A percentile compares a stretch with the other conserved stretches of the same genome.
Evolutionary conservation across 306 rosid species (phyloP).

Genomic region (Ceratonia siliqua): DNA sequence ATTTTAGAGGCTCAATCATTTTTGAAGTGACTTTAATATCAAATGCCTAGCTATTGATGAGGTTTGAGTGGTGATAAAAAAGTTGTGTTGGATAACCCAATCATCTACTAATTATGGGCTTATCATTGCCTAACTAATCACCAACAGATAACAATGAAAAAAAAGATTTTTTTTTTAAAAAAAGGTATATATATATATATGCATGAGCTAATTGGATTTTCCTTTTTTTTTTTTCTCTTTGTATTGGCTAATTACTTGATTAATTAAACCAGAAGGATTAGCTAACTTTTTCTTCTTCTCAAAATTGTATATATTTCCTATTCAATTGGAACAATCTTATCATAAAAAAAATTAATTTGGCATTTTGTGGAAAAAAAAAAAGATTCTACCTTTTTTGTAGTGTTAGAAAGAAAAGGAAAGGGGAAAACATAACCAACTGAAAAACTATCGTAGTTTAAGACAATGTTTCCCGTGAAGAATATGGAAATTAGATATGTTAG

Average conservation of each 20-base stretch:
- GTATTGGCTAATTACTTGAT: no score
- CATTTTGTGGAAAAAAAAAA: no score
- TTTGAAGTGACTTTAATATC: constrained; percentile 28
- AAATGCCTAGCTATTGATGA: not conserved
- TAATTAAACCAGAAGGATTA: not conserved
- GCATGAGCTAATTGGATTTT: no score
- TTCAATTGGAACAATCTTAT: no score
- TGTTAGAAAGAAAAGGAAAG: not conserved
- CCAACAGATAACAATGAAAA: not conserved
- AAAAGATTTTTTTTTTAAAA: no score
- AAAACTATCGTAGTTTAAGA: no score
- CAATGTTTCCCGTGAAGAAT: not conserved
- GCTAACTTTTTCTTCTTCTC: not conserved
- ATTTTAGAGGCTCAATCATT: constrained; percentile 23
- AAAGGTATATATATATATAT: not conserved
- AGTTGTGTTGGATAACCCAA: not conserved
- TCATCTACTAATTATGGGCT: not conserved
- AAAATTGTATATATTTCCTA: no score
- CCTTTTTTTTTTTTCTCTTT: no score
- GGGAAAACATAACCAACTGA: not conserved
- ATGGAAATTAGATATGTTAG: not conserved
- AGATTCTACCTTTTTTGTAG: not conserved
- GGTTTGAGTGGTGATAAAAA: constrained; percentile 13
- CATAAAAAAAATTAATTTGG: no score
- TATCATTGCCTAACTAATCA: not conserved